phyloP scores from a whole-genome alignment of 2,329 filamentous ascomycete species.

The Fonsecaea multimorphosa region DNA sequence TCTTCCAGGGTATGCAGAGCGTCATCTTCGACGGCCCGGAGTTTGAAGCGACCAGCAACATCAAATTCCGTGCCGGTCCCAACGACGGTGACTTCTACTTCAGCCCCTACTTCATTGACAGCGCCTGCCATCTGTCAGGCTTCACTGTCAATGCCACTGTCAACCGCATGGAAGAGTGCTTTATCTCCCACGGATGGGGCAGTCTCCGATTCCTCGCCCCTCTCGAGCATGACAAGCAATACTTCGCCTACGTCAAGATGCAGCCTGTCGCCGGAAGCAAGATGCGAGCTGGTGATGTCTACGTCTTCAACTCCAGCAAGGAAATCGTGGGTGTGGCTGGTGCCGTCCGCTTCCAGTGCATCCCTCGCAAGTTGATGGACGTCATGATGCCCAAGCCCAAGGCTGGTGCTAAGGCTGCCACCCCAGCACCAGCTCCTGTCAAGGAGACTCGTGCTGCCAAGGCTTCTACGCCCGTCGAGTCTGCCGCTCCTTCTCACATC shows the following conservation, averaged over 20 bases:
- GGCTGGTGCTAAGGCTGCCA: slow-evolving; percentile 40
- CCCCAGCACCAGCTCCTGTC: slow-evolving; percentile 19
- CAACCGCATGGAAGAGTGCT: slow-evolving; percentile 65
- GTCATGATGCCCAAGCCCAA: slow-evolving; percentile 48
- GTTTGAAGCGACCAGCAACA: slow-evolving; percentile 46
- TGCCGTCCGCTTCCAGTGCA: slow-evolving; percentile 56
- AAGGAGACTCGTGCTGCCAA: slow-evolving; percentile 16
- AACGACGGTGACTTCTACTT: slow-evolving; percentile 45
- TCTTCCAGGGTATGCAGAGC: slow-evolving; percentile 47
- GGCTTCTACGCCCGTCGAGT: slow-evolving; percentile 25
- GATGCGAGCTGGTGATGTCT: slow-evolving; percentile 65
- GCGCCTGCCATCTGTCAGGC: slow-evolving; percentile 46
- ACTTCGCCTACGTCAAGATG: slow-evolving; percentile 68
- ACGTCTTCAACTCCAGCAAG: slow-evolving; percentile 62
- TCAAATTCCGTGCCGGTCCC: slow-evolving; percentile 42
- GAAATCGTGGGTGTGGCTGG: slow-evolving; percentile 62
- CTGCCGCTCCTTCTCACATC: slow-evolving; percentile 25
- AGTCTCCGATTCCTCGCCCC: slow-evolving; percentile 63
- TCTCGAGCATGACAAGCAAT: slow-evolving; percentile 59
- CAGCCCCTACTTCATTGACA: slow-evolving; percentile 49
- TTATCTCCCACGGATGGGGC: slow-evolving; percentile 68
- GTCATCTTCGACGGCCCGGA: slow-evolving; percentile 47
- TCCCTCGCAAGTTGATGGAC: slow-evolving; percentile 50
- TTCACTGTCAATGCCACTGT: slow-evolving; percentile 52
- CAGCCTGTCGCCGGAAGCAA: slow-evolving; percentile 56